Evolutionary conservation across 345 rosid genomes (phyloP), one percentile per base, ranked within the genome.

Genomic region (Boechera divaricarpa): DNA sequence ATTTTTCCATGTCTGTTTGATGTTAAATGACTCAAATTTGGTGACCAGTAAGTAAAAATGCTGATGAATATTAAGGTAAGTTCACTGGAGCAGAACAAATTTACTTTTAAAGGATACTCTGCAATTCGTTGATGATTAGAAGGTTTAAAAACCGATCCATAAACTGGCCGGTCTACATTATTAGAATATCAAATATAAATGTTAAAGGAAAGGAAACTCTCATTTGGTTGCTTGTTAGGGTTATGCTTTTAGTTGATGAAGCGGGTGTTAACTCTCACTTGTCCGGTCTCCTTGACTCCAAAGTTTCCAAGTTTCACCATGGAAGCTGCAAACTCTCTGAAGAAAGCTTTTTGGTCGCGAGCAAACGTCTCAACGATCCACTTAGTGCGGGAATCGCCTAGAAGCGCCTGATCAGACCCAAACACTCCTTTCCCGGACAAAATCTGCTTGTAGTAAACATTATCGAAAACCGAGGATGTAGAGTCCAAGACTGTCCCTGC

Each of bases 301-400:
- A 87, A 83, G 80, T 85, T 89, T 69, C 97, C 94, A 48, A 90
- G 87, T 60, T 85, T 90, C 69, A 87, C 86, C 94, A 90, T 91
- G 4, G 97, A 84, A 53, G 79, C 74, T 3, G 83, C 87, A 68
- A 93, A 90, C 80, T 87, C 96, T 66, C 74, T 81, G 59, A 88
- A 88, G 86, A 91, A 91, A 74, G 87, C 77, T 29, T 52, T 79
- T 69, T 91, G 86, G 82, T 88, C 90, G 60, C 13, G 59, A 18
- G 91, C 87, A 78, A 81, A 91, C 18, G 71, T 72, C 78, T 88
- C 84, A 8, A 90, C 96, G 24, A 87, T 81, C 89, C 91, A 78
- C 76, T 68, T 82, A 3, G 91, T 91, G 77, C 91, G 78, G 67
- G 39, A 54, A 65, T 89, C 88, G 3, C 80, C 71, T 2, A 81